These are phyloP conservation scores for Rhizophlyctis rosea DNA, from an alignment of 192 early-diverging fungal species.

Conservation along the genomic window DNA sequence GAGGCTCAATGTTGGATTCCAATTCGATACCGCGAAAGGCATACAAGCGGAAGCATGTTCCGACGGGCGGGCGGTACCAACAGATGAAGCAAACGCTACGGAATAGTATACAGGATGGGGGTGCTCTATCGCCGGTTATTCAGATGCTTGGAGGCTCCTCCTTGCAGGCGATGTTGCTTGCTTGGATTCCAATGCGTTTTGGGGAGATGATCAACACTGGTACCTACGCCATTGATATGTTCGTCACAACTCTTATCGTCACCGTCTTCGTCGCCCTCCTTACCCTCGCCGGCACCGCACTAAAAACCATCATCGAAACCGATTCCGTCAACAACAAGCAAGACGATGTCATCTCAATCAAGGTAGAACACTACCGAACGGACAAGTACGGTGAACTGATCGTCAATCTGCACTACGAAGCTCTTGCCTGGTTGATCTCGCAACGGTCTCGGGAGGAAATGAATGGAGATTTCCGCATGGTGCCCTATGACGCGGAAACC, in stretches of 20 bases:
- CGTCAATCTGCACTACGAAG: conserved; percentile 27
- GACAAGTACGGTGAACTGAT: conserved; percentile 24
- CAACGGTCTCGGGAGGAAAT: conserved; percentile 20
- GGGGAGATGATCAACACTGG: conserved; percentile 29
- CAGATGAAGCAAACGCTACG: too few species aligned
- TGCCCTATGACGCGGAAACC: too few species aligned
- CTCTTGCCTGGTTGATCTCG: conserved; percentile 34
- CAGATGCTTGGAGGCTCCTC: conserved; percentile 1
- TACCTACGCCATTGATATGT: conserved; percentile 43
- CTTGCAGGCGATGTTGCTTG: conserved; percentile 24
- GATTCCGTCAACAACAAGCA: too few species aligned
- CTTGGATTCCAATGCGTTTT: conserved; percentile 29
- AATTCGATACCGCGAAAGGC: too few species aligned
- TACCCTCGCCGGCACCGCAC: conserved; percentile 18
- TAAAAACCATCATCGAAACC: conserved; percentile 13
- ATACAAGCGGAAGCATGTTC: too few species aligned
- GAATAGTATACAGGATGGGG: too few species aligned
- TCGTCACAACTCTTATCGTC: conserved; percentile 30
- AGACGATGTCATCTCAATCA: conserved; percentile 18
- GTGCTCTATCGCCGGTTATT: conserved; percentile 14
- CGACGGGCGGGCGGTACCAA: too few species aligned
- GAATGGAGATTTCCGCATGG: conserved; percentile 34
- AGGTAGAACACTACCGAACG: conserved; percentile 32
- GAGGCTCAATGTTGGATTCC: too few species aligned
- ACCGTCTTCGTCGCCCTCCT: conserved; percentile 29